A percentile compares a stretch with the other conserved stretches of the same genome.
Evolutionary conservation across 2,329 filamentous ascomycete species (phyloP).

Genomic region (Xylaria polymorpha): DNA sequence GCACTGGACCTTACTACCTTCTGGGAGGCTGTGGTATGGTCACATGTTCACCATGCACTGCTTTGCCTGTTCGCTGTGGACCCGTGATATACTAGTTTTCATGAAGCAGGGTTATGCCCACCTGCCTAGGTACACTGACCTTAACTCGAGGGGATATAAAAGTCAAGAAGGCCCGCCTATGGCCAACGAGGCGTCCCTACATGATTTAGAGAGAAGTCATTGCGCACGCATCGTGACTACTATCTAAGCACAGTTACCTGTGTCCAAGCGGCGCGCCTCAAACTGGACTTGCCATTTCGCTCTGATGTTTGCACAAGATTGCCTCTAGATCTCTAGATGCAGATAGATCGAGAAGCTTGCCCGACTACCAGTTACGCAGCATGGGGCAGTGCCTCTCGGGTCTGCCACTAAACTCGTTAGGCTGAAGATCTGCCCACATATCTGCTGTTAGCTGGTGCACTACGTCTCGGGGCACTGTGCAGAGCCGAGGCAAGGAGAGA

Average conservation of each 20-base stretch:
- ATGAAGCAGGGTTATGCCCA: background rate
- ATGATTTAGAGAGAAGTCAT: background rate
- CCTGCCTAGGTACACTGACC: slow-evolving; percentile 11
- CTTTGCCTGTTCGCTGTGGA: slow-evolving; percentile 8
- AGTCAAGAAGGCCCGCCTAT: background rate
- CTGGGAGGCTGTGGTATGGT: slow-evolving; percentile 29
- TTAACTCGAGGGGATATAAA: background rate
- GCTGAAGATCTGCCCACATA: background rate
- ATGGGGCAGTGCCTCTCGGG: slow-evolving; percentile 1
- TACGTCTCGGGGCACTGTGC: background rate
- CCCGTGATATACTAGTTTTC: slow-evolving; percentile 8
- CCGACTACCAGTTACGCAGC: slow-evolving; percentile 5
- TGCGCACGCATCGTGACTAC: background rate
- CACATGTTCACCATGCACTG: slow-evolving; percentile 26
- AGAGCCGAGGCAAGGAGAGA: background rate
- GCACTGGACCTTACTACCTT: background rate
- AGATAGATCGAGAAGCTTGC: background rate
- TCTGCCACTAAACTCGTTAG: background rate
- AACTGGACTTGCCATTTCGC: background rate
- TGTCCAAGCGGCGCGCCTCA: background rate
- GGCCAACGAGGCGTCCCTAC: background rate
- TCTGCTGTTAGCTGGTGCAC: slow-evolving; percentile 1
- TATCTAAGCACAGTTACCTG: background rate
- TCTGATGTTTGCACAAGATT: background rate
- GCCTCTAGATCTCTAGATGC: background rate